These are phyloP conservation scores for Adansonia madagascariensis DNA, from an alignment of 441 rosid species.

Conservation along the genomic window DNA sequence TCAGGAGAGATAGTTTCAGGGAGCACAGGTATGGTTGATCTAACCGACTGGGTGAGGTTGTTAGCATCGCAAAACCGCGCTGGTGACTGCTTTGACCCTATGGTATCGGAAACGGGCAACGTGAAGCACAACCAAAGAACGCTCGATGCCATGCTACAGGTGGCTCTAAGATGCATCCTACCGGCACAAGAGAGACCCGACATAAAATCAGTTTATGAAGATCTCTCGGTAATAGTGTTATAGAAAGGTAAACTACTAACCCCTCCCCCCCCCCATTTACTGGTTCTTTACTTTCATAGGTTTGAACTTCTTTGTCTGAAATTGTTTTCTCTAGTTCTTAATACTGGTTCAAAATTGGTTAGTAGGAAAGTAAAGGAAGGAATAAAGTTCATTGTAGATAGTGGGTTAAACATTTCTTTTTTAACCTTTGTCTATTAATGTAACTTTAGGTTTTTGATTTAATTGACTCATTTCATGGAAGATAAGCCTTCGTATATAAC, in stretches of 20 bases:
- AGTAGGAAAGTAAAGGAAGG: not conserved
- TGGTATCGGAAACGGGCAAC: constrained; percentile 37
- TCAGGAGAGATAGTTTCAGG: constrained; percentile 58
- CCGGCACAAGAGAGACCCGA: constrained; percentile 86
- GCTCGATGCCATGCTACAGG: constrained; percentile 56
- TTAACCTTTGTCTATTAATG: not conserved
- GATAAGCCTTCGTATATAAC: not conserved
- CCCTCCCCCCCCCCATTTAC: constrained; percentile 12
- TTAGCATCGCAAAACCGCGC: constrained; percentile 51
- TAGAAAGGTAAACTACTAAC: constrained; percentile 39
- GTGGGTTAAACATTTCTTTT: constrained; percentile 12
- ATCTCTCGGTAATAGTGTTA: constrained; percentile 42
- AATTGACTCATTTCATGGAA: constrained; percentile 9
- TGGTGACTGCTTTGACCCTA: constrained; percentile 54
- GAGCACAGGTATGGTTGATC: constrained; percentile 58
- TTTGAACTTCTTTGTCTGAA: constrained; percentile 7
- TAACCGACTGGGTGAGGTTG: constrained; percentile 66
- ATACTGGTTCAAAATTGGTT: constrained; percentile 15
- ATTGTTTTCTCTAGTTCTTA: constrained; percentile 5
- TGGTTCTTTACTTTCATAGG: constrained; percentile 21
- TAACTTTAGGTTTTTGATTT: not conserved
- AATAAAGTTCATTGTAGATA: constrained; percentile 17
- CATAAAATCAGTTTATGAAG: constrained; percentile 67
- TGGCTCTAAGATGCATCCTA: constrained; percentile 70
- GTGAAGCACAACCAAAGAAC: constrained; percentile 38